phyloP scores from a whole-genome alignment of 176 grass and related monocot genomes.

The Miscanthus lutarioriparius region DNA sequence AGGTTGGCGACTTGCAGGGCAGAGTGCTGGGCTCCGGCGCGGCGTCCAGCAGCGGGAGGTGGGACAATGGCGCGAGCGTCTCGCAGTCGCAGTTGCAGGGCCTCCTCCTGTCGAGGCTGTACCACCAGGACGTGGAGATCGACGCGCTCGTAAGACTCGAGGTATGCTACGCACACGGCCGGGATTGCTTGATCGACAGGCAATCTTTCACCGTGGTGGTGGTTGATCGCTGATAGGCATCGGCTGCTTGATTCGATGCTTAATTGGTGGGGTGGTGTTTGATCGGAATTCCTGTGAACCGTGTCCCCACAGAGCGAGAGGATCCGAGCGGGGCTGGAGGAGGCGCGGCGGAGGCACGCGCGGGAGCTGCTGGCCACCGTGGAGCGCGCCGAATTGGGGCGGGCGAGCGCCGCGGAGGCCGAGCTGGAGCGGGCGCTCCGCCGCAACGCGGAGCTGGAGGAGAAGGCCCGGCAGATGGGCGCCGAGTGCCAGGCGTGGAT shows the following conservation, averaged over 20 bases:
- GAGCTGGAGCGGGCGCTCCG: constrained; percentile 37
- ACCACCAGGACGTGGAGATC: constrained; percentile 37
- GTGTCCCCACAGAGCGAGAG: constrained; percentile 32
- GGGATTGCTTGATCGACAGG: background rate
- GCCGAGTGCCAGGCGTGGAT: constrained; percentile 63
- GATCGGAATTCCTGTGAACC: background rate
- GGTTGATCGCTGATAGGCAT: background rate
- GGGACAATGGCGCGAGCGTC: background rate
- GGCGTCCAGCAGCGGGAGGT: constrained; percentile 40
- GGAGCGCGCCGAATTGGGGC: background rate
- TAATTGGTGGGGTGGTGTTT: too few relatives aligned
- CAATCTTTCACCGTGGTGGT: too few relatives aligned
- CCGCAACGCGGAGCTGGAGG: constrained; percentile 52
- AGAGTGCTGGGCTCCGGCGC: background rate
- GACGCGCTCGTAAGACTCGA: constrained; percentile 47
- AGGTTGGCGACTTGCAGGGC: background rate
- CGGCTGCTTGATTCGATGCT: background rate
- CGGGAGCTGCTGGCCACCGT: constrained; percentile 26
- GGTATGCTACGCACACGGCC: constrained; percentile 37
- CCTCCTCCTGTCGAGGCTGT: constrained; percentile 24
- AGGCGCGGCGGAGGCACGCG: constrained; percentile 31
- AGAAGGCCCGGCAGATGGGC: constrained; percentile 27
- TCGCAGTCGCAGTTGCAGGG: background rate
- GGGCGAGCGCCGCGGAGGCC: constrained; percentile 33
- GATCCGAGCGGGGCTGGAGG: constrained; percentile 39